Percentiles rank a stretch among this genome's conserved stretches.
phyloP scores from a whole-genome alignment of 148 eudicot species.

The Polygonum aviculare region DNA sequence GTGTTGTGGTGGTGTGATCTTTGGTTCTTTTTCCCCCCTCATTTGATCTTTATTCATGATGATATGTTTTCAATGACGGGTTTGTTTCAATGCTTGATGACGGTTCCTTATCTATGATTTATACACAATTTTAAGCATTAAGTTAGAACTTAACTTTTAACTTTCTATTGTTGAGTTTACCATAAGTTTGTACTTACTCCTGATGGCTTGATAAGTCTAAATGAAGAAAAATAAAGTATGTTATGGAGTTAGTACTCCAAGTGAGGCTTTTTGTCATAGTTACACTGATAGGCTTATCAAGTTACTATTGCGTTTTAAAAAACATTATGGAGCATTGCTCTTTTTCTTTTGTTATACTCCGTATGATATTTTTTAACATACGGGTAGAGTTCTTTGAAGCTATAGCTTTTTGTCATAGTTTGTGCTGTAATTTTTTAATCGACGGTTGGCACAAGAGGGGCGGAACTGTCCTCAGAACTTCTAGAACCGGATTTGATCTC shows the following conservation, averaged over 20 bases:
- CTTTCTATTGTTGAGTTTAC: too few relatives aligned
- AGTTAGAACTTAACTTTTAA: too few relatives aligned
- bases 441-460: too few relatives aligned
- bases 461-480: too few relatives aligned
- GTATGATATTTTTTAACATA: not conserved
- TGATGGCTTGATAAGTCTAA: conserved; percentile 12
- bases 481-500: too few relatives aligned
- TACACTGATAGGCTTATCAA: conserved; percentile 26
- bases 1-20: not conserved
- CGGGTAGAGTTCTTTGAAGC: not conserved
- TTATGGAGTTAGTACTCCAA: conserved; percentile 29
- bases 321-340: not conserved
- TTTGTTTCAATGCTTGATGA: too few relatives aligned
- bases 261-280: conserved; percentile 41
- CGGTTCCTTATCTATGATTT: too few relatives aligned
- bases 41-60: too few relatives aligned
- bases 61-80: too few relatives aligned
- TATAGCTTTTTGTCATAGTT: too few relatives aligned
- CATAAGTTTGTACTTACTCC: not conserved
- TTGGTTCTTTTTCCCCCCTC: not conserved
- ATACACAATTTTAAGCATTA: too few relatives aligned
- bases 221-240: conserved; percentile 25
- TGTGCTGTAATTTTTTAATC: too few relatives aligned
- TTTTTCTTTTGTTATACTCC: not conserved
- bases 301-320: not conserved